A percentile compares a stretch with the other conserved stretches of the same genome.
Evolutionary conservation across 1,284 basidiomycete genomes (phyloP).

Genomic region (Ganoderma lucidum): DNA sequence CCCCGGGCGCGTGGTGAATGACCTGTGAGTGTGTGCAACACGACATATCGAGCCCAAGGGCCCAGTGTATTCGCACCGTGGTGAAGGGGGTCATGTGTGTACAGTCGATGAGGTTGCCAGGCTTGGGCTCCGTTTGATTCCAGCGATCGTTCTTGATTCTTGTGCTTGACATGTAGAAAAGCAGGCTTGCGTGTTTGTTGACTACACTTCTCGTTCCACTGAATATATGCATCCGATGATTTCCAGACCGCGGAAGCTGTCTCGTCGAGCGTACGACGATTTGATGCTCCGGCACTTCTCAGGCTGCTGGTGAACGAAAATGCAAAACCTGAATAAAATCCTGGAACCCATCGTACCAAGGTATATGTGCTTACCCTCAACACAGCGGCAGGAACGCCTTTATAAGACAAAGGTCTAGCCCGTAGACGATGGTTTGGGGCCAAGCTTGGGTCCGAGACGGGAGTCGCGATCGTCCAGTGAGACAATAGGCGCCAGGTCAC

Average conservation of each 20-base stretch:
- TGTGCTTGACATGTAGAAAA: background rate
- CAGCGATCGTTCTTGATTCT: slow-evolving; percentile 1
- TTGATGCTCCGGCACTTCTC: background rate
- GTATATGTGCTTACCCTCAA: background rate
- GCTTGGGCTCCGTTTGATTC: background rate
- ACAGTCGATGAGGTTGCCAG: slow-evolving; percentile 1
- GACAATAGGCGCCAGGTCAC: background rate
- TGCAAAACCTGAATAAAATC: background rate
- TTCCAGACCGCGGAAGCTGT: background rate
- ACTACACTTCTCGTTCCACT: background rate
- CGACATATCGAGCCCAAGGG: background rate
- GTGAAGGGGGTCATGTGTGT: background rate
- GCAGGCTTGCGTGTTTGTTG: background rate
- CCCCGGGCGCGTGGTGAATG: background rate
- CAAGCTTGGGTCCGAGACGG: background rate
- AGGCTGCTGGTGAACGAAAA: background rate
- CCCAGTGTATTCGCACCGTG: background rate
- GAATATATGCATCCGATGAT: background rate
- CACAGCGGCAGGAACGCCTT: background rate
- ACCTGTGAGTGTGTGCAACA: background rate
- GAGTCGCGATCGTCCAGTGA: background rate
- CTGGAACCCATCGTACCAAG: background rate
- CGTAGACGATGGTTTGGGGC: background rate
- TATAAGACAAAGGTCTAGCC: background rate
- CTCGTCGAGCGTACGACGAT: background rate